Evolutionary conservation across 2,329 filamentous ascomycete species (phyloP).

Genomic region (Lachnellula suecica): DNA sequence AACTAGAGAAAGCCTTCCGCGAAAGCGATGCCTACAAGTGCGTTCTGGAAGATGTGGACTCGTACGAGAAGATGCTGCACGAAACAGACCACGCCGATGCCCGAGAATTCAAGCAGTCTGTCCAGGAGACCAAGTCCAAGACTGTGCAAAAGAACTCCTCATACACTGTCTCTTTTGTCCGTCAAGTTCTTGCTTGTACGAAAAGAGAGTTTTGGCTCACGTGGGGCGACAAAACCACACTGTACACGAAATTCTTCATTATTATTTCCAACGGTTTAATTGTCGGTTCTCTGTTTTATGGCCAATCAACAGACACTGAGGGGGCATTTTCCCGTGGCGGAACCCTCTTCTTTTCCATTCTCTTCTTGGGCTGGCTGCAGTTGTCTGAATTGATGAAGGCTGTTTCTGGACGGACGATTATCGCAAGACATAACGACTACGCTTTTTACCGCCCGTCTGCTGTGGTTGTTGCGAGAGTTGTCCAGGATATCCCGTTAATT

Average conservation of each 20-base stretch:
- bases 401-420: constrained; percentile 69
- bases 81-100: constrained; percentile 60
- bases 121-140: constrained; percentile 66
- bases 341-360: constrained; percentile 63
- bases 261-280: constrained; percentile 74
- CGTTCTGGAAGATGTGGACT: constrained; percentile 59
- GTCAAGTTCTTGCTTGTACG: constrained; percentile 69
- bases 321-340: constrained; percentile 65
- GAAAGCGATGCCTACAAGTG: constrained; percentile 60
- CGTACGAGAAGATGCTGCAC: constrained; percentile 57
- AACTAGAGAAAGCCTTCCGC: constrained; percentile 65
- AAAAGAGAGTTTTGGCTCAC: constrained; percentile 78
- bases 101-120: constrained; percentile 63
- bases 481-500: constrained; percentile 63
- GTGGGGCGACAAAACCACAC: constrained; percentile 69
- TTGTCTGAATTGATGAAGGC: constrained; percentile 77
- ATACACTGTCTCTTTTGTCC: constrained; percentile 73
- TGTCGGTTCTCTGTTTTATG: constrained; percentile 78
- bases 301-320: constrained; percentile 54
- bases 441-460: constrained; percentile 70
- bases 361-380: constrained; percentile 71
- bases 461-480: constrained; percentile 60
- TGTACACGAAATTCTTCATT: constrained; percentile 79
- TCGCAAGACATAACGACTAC: constrained; percentile 65
- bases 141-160: constrained; percentile 67